phyloP scores from a whole-genome alignment of 805 yeast species.

The Soucietia sequanensis region DNA sequence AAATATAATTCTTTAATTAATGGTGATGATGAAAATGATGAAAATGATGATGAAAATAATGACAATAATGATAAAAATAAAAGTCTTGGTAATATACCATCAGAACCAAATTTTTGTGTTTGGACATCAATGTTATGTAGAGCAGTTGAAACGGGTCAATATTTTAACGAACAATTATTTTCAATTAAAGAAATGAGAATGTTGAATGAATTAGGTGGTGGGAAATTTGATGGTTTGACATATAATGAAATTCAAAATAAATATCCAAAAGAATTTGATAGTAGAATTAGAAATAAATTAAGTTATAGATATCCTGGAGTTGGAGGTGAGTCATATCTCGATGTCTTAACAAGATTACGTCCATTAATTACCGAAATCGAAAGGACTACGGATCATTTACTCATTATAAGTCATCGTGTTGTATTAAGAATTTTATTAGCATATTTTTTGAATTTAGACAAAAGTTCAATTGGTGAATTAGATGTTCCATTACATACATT shows the following conservation, averaged over 20 bases:
- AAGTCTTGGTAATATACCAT: conserved; percentile 31
- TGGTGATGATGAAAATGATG: conserved; percentile 14
- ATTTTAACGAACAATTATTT: conserved; percentile 70
- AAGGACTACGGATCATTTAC: conserved; percentile 81
- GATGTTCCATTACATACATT: conserved; percentile 93
- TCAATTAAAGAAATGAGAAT: conserved; percentile 86
- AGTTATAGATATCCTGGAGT: conserved; percentile 93
- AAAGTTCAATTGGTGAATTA: conserved; percentile 79
- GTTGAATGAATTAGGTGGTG: conserved; percentile 93
- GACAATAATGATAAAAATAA: conserved; percentile 10
- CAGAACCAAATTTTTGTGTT: conserved; percentile 78
- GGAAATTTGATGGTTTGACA: conserved; percentile 89
- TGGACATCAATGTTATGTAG: conserved; percentile 90
- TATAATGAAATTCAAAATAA: conserved; percentile 75
- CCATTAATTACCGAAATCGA: conserved; percentile 93
- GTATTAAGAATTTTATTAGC: conserved; percentile 86
- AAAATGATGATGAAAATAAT: too few relatives aligned
- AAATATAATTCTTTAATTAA: conserved; percentile 34
- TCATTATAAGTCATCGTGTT: conserved; percentile 85
- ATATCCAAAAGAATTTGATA: conserved; percentile 75
- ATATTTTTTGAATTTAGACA: conserved; percentile 79
- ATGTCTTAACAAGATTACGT: conserved; percentile 84
- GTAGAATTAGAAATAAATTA: conserved; percentile 74
- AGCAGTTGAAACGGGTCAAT: conserved; percentile 72
- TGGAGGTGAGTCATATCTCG: conserved; percentile 94